phyloP scores from a whole-genome alignment of 805 yeast genomes.

The Candida xyloterini region DNA sequence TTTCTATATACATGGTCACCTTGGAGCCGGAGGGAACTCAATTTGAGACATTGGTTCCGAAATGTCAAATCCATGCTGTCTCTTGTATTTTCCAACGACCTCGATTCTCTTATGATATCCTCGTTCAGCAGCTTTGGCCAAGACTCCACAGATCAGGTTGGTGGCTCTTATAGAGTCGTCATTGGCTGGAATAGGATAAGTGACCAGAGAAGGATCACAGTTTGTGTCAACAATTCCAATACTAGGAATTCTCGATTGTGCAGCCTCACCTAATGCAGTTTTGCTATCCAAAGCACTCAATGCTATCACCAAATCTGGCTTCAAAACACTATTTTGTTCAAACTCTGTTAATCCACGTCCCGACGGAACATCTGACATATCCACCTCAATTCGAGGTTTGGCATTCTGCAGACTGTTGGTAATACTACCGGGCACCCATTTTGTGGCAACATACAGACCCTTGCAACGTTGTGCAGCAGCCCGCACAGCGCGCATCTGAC shows the following conservation, averaged over 20 bases:
- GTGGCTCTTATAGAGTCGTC: conserved; percentile 86
- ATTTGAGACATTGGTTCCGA: conserved; percentile 18
- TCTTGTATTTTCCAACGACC: conserved; percentile 35
- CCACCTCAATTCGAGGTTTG: conserved; percentile 72
- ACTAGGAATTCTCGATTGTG: conserved; percentile 80
- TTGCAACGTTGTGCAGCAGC: conserved; percentile 73
- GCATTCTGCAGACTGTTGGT: conserved; percentile 67
- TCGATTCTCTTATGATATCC: conserved; percentile 63
- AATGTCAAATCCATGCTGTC: conserved; percentile 25
- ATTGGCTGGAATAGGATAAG: conserved; percentile 95
- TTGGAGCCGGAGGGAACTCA: neutral
- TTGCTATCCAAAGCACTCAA: conserved; percentile 87
- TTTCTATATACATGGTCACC: conserved; percentile 6
- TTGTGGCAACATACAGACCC: conserved; percentile 76
- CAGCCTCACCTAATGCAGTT: conserved; percentile 77
- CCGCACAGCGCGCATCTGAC: conserved; percentile 70
- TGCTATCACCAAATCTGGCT: conserved; percentile 85
- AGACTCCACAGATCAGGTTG: conserved; percentile 74
- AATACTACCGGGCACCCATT: conserved; percentile 95
- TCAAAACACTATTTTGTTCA: conserved; percentile 54
- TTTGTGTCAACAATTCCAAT: conserved; percentile 93
- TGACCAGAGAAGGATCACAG: conserved; percentile 82
- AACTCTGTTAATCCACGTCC: conserved; percentile 50
- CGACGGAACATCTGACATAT: conserved; percentile 68
- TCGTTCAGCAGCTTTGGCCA: conserved; percentile 79